Conservation (phyloP, 2,329 filamentous ascomycete genomes). For the Aspergillus neotritici region DNA sequence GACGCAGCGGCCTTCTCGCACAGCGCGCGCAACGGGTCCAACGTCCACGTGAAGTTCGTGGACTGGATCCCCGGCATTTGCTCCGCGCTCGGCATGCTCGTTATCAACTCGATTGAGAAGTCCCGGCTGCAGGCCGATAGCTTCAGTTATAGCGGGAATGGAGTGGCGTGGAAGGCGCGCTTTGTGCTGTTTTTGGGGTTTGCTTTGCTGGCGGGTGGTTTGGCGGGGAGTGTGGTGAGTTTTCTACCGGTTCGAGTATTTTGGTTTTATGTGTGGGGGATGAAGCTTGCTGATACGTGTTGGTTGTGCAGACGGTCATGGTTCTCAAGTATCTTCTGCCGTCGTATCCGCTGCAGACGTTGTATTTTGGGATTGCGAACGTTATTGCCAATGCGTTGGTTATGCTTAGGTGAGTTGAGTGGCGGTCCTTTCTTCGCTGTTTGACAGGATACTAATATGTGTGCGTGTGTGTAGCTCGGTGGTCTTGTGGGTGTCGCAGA, state of each 20-base stretch:
- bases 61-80: conserved; percentile 70
- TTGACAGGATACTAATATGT: background rate
- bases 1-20: conserved; percentile 61
- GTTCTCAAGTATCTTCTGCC: conserved; percentile 62
- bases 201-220: conserved; percentile 61
- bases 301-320: conserved; percentile 50
- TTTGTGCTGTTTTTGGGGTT: conserved; percentile 65
- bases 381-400: conserved; percentile 59
- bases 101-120: conserved; percentile 69
- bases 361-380: conserved; percentile 64
- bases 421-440: background rate
- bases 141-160: conserved; percentile 60
- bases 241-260: conserved; percentile 1
- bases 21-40: conserved; percentile 55
- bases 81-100: conserved; percentile 63
- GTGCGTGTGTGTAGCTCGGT: conserved; percentile 47
- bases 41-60: conserved; percentile 62
- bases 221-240: conserved; percentile 58
- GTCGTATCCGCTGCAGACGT: conserved; percentile 54
- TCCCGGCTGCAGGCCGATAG: conserved; percentile 58
- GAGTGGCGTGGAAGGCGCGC: conserved; percentile 65
- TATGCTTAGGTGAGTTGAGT: conserved; percentile 58
- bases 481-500: conserved; percentile 65
- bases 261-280: background rate
- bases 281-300: conserved; percentile 9